Evolutionary conservation across 2,329 filamentous ascomycete species (phyloP).

Genomic region (Stagonosporopsis chrysanthemi): DNA sequence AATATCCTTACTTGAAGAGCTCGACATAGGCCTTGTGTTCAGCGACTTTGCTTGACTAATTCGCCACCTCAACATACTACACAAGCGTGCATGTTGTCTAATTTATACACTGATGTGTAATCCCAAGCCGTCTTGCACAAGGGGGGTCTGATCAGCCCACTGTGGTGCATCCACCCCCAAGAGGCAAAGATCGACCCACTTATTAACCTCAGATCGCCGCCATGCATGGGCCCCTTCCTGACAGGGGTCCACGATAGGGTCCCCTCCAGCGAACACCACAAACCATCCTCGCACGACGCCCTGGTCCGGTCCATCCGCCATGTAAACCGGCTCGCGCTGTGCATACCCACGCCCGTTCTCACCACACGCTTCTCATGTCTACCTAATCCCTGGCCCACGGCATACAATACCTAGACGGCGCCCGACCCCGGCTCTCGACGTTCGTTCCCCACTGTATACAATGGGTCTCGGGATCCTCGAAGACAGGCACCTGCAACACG

Average conservation of each 20-base stretch:
- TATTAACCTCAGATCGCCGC: conserved; percentile 4
- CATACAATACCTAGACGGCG: not conserved
- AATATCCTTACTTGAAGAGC: not conserved
- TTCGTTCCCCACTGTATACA: conserved; percentile 12
- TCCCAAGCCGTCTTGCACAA: too few species aligned
- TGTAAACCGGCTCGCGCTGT: not conserved
- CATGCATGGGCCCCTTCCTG: not conserved
- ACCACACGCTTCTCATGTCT: conserved; percentile 6
- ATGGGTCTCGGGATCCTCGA: conserved; percentile 81
- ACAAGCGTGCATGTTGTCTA: too few species aligned
- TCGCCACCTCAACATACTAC: too few species aligned
- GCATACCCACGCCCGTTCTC: not conserved
- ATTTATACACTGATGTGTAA: too few species aligned
- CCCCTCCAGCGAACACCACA: not conserved
- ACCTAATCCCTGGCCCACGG: not conserved
- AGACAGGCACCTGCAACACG: conserved; percentile 68
- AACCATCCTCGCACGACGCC: conserved; percentile 1
- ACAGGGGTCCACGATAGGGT: not conserved
- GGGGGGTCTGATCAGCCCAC: not conserved
- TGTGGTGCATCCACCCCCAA: not conserved
- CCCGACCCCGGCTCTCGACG: not conserved
- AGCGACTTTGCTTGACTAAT: not conserved
- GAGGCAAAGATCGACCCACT: not conserved
- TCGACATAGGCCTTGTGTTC: not conserved
- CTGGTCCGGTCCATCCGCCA: conserved; percentile 3